phyloP scores from a whole-genome alignment of 1,139 yeast genomes.

The Blastobotrys capitulatus region DNA sequence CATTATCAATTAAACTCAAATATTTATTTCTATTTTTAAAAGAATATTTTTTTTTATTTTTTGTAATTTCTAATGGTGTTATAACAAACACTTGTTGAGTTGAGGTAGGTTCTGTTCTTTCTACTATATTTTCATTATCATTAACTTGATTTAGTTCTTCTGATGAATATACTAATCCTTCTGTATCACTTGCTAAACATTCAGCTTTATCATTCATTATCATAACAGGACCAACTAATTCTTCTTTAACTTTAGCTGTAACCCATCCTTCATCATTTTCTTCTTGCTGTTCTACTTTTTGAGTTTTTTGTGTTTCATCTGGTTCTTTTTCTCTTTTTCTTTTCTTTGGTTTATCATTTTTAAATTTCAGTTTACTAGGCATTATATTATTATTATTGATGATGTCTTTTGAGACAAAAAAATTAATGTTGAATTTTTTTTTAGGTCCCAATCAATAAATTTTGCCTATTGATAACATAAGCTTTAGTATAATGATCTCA shows the following conservation, averaged over 20 bases:
- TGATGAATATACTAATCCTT: conserved; percentile 21
- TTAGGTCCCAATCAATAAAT: too few relatives aligned
- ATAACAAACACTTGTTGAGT: conserved; percentile 39
- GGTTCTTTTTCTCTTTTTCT: conserved; percentile 19
- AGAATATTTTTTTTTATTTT: conserved; percentile 24
- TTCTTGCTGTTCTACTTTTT: conserved; percentile 4
- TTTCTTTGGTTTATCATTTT: conserved; percentile 37
- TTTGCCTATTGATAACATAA: too few relatives aligned
- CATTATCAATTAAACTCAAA: conserved; percentile 24
- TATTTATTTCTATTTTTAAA: conserved; percentile 35
- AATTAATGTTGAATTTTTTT: too few relatives aligned
- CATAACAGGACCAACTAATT: conserved; percentile 39
- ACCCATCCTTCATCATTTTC: conserved; percentile 35
- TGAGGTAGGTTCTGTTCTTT: conserved; percentile 39
- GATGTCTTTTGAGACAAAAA: too few relatives aligned
- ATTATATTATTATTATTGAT: conserved; percentile 26
- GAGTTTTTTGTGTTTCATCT: conserved; percentile 17
- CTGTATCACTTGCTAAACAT: conserved; percentile 24
- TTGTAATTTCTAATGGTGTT: conserved; percentile 24
- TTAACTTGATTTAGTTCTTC: conserved; percentile 22
- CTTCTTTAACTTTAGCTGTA: conserved; percentile 29
- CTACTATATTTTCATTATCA: conserved; percentile 22
- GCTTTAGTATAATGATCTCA: too few relatives aligned
- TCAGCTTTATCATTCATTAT: conserved; percentile 10
- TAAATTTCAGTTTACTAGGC: conserved; percentile 42